Conservation (phyloP, 768 basidiomycete species). For the Russula abietina region DNA sequence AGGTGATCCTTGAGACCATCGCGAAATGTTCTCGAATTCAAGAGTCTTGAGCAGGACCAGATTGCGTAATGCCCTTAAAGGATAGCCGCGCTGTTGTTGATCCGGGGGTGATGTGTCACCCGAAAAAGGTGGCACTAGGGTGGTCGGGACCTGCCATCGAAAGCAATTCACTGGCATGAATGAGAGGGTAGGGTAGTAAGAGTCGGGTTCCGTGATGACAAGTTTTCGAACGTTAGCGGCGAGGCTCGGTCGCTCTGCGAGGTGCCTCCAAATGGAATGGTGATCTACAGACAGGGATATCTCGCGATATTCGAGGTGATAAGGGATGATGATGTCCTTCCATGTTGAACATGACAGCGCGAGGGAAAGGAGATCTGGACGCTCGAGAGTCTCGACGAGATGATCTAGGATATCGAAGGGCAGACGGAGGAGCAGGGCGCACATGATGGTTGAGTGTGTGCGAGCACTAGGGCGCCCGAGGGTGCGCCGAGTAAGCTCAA, state of each 20-base stretch:
- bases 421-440: conserved; percentile 1
- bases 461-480: neutral
- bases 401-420: conserved; percentile 16
- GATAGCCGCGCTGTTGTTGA: neutral
- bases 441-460: conserved; percentile 1
- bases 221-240: conserved; percentile 21
- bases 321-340: conserved; percentile 20
- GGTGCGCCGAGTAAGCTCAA: neutral
- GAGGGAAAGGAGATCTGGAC: conserved; percentile 15
- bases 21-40: conserved; percentile 16
- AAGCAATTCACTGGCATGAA: neutral
- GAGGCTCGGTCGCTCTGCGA: conserved; percentile 19
- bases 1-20: conserved; percentile 15
- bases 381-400: conserved; percentile 10
- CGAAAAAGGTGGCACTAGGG: neutral
- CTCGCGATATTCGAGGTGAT: conserved; percentile 20
- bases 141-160: conserved; percentile 12
- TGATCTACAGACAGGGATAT: conserved; percentile 16
- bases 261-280: conserved; percentile 15
- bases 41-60: conserved; percentile 17
- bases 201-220: conserved; percentile 10
- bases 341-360: conserved; percentile 15
- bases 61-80: conserved; percentile 12
- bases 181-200: neutral
- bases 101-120: neutral